Base-by-base conservation (phyloP, 129 eudicot genomes). In the Flaveria linearis region DNA sequence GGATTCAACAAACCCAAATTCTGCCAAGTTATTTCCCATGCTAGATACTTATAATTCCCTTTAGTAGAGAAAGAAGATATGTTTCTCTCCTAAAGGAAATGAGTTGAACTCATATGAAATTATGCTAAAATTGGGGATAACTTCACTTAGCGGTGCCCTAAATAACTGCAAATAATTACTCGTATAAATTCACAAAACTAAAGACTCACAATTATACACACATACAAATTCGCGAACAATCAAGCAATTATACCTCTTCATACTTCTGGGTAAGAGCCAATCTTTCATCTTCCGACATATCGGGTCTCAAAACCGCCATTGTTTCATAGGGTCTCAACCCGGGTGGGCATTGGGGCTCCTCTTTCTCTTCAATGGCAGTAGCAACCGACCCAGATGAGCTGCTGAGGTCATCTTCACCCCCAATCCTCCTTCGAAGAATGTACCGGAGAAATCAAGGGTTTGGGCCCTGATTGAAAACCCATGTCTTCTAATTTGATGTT, bases 261-360 rank as follows among this genome's bases (percentile, higher is more conserved):
- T 90, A 93, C 71, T 84, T 90, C 88, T 93, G 98, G 43, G 91
- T 90, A 75, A 86, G 88, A 70, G 97, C 72, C 11, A 90, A 87
- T 5, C 98, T 85, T 69, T 93, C 97, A 77, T 90, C 98, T 76
- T 93, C 98, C 57, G 98, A 86, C 97, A 93, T 83, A 60, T 90
- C 96, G 22, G 97, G 98, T 73, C 96, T 84, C 7, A 93, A 77
- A 69, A 93, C 96, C 1, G 87, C 90, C 98, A 93, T 93, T 5
- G 95, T 86, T 76, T 93, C 98, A 75, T 93, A 93, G 64, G 82
- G 88, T 9, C 95, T 78, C 26, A 93, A 85, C 26, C 98, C 98
- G 12, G 98, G 98, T 11, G 98, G 98, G 82, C 96, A 93, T 20
- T 85, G 95, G 26, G 81, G 83, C 85, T 93, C 98, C 81, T 87